Conservation (phyloP, 306 rosid genomes). For the Cucumis melo region DNA sequence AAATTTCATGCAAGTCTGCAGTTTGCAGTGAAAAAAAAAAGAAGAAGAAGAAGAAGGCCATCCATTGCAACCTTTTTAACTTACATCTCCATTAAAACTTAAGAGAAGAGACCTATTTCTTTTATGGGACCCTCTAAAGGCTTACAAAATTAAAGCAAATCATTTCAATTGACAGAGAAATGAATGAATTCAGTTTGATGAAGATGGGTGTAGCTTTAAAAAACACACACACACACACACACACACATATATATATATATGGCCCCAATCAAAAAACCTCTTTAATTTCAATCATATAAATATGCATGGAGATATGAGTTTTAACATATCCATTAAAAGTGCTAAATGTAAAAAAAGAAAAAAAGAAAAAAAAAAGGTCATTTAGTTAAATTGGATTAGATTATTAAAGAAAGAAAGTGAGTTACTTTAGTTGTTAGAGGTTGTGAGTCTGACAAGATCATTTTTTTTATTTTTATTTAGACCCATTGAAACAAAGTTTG, state of each 20-base stretch:
- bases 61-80: neutral
- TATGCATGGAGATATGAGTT: slow-evolving; percentile 15
- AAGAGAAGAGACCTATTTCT: neutral
- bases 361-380: no score
- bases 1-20: slow-evolving; percentile 9
- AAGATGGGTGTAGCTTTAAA: neutral
- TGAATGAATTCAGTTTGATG: slow-evolving; percentile 21
- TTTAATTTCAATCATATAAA: slow-evolving; percentile 20
- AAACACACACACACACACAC: neutral
- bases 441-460: neutral
- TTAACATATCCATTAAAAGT: neutral
- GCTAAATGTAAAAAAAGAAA: neutral
- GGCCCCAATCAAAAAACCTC: slow-evolving; percentile 19
- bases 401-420: neutral
- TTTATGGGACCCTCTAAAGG: neutral
- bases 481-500: neutral
- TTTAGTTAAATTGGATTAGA: neutral
- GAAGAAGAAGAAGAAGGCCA: neutral
- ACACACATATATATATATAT: neutral
- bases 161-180: slow-evolving; percentile 27
- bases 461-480: neutral
- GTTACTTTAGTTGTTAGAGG: neutral
- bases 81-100: neutral
- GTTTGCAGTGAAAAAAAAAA: neutral
- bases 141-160: slow-evolving; percentile 17